Base-by-base conservation (phyloP, 1,284 basidiomycete species). In the Filobasidium uniguttulatum region DNA sequence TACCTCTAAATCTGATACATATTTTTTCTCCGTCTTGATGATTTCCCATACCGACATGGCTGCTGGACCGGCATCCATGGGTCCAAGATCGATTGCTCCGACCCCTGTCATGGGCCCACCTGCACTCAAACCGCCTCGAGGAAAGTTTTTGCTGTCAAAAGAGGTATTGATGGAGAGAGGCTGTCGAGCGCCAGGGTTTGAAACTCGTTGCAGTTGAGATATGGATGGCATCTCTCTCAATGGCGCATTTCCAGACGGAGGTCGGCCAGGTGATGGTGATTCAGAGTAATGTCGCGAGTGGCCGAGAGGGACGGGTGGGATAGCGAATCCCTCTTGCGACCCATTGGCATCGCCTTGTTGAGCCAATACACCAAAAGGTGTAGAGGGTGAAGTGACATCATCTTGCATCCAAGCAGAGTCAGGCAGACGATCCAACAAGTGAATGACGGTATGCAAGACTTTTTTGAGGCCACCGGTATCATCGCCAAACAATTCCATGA, bases 1-100 rank as follows among this genome's bases (percentile, higher is more conserved):
- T 61, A 91, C 82, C 69, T 99, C 94, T 50, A 99, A 74, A 71
- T 98, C 93, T 68, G 93, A 86, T 15, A 99, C 93, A 68, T 93
- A 98, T 72, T 94, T 96, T 48, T 93, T 81, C 68, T 99, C 94
- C 3, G 87, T 91, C 64, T 89, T 85, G 46, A 94, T 79, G 58
- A 93, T 80, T 68, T 94, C 90, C 57, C 78, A 52, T 9, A 55
- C 54, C 15, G 48, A 41, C 54, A 55, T 55, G 2, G 54, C 54
- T 3, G 53, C 53, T 14, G 43, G 41, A 20, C 54, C 54, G 10
- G 38, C 46, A 20, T 49, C 50, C 15, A 55, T 46, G 3, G 54
- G 54, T 5, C 54, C 46, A 7, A 41, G 14, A 50, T 54, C 77
- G n/a, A n/a, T n/a, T 50, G 89, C 77, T 74, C 55, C 83, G 81